phyloP scores from a whole-genome alignment of 139 green algal genomes.

The Nannochloris sp. region DNA sequence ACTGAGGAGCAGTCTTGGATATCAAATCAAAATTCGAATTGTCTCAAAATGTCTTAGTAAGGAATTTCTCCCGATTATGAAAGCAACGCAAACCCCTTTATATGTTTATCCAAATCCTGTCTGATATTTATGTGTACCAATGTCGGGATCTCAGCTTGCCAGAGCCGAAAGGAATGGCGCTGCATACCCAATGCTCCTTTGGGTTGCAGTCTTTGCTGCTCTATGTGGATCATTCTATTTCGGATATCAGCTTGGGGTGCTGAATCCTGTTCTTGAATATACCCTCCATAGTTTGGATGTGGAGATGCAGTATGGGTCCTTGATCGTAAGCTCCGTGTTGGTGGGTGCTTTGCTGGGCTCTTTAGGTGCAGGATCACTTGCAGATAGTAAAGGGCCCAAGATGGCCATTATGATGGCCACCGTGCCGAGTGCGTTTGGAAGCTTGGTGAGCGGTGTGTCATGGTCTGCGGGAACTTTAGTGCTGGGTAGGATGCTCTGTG shows the following conservation, averaged over 20 bases:
- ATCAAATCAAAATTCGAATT: too few relatives aligned
- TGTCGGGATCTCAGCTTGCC: too few relatives aligned
- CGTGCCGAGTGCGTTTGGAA: constrained; percentile 58
- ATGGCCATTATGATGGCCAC: constrained; percentile 54
- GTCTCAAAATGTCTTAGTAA: too few relatives aligned
- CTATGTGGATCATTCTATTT: constrained; percentile 35
- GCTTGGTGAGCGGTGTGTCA: constrained; percentile 54
- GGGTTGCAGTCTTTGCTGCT: constrained; percentile 7
- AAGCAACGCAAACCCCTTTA: too few relatives aligned
- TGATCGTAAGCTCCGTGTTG: constrained; percentile 73
- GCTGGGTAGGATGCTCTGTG: constrained; percentile 65
- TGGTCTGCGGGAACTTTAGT: constrained; percentile 51
- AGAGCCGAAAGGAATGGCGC: too few relatives aligned
- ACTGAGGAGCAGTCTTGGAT: too few relatives aligned
- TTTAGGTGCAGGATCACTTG: constrained; percentile 51
- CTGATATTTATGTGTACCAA: too few relatives aligned
- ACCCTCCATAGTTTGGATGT: constrained; percentile 27
- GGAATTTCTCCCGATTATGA: too few relatives aligned
- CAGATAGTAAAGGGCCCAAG: constrained; percentile 61
- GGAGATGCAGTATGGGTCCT: constrained; percentile 25
- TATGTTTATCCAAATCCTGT: too few relatives aligned
- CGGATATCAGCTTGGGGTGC: constrained; percentile 48
- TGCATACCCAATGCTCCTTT: constrained; percentile 24
- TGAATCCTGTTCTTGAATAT: constrained; percentile 43
- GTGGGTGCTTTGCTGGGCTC: constrained; percentile 61